phyloP scores from a whole-genome alignment of 2,329 filamentous ascomycete genomes.

The Aspergillus chevalieri region DNA sequence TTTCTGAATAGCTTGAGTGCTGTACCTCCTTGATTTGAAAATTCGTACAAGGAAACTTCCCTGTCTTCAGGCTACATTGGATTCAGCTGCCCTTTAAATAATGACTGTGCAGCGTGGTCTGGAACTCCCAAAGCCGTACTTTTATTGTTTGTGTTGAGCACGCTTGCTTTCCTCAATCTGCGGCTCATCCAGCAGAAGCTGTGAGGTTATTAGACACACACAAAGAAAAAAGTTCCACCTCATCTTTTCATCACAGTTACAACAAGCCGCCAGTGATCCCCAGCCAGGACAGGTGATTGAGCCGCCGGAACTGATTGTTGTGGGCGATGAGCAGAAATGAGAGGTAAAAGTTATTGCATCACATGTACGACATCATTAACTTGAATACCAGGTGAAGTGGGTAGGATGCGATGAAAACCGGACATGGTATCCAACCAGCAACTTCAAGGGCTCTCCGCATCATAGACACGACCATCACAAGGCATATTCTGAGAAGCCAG shows the following conservation, averaged over 20 bases:
- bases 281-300: neutral
- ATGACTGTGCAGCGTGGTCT: no score
- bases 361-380: neutral
- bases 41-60: no score
- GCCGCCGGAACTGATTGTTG: neutral
- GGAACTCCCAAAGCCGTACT: no score
- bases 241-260: neutral
- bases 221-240: neutral
- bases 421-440: slow-evolving; percentile 5
- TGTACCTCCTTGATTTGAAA: no score
- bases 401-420: slow-evolving; percentile 3
- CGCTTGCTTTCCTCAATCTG: no score
- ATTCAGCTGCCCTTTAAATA: no score
- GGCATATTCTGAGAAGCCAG: slow-evolving; percentile 1
- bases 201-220: no score
- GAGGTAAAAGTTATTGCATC: slow-evolving; percentile 7
- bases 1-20: no score
- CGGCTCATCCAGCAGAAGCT: no score
- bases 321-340: slow-evolving; percentile 1
- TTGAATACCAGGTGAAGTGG: slow-evolving; percentile 8
- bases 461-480: slow-evolving; percentile 3
- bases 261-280: neutral
- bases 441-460: slow-evolving; percentile 5
- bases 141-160: no score
- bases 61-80: no score